Conservation (phyloP, 768 basidiomycete species). For the Hericium erinaceus region DNA sequence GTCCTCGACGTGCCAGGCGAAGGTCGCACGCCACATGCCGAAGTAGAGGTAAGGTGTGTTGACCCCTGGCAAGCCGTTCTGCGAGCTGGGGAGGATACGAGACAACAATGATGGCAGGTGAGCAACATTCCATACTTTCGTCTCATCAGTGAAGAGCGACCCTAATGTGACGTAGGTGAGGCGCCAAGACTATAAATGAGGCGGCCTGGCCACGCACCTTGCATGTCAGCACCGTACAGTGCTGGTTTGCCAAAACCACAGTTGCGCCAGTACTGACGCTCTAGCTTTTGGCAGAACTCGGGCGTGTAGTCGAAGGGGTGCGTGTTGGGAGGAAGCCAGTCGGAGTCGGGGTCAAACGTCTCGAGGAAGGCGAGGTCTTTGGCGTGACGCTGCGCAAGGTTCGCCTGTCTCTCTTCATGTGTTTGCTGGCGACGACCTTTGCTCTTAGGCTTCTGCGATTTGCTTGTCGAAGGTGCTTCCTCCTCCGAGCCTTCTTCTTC, state of each 20-base stretch:
- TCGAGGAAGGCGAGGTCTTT: constrained; percentile 51
- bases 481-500: constrained; percentile 13
- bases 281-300: constrained; percentile 81
- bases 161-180: constrained; percentile 25
- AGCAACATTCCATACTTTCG: constrained; percentile 90
- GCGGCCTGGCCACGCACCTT: constrained; percentile 43
- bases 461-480: constrained; percentile 20
- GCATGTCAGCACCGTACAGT: constrained; percentile 96
- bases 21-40: constrained; percentile 98
- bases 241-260: constrained; percentile 83
- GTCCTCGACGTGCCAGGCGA: constrained; percentile 99
- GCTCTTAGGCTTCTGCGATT: constrained; percentile 22
- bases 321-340: constrained; percentile 78
- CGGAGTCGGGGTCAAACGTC: constrained; percentile 57
- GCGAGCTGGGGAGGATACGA: constrained; percentile 59
- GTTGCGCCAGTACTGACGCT: constrained; percentile 88
- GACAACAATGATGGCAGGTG: constrained; percentile 80
- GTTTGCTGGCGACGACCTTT: constrained; percentile 34
- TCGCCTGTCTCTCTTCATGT: constrained; percentile 37
- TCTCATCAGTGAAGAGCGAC: constrained; percentile 64
- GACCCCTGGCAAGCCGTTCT: constrained; percentile 80
- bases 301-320: constrained; percentile 70
- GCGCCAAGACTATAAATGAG: no score
- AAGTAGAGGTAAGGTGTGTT: constrained; percentile 97
- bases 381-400: constrained; percentile 37